A percentile compares a stretch with the other conserved stretches of the same genome.
These are phyloP conservation scores for Tolypocladium nubicola DNA, from an alignment of 2,329 filamentous ascomycete species.

Conservation along the genomic window DNA sequence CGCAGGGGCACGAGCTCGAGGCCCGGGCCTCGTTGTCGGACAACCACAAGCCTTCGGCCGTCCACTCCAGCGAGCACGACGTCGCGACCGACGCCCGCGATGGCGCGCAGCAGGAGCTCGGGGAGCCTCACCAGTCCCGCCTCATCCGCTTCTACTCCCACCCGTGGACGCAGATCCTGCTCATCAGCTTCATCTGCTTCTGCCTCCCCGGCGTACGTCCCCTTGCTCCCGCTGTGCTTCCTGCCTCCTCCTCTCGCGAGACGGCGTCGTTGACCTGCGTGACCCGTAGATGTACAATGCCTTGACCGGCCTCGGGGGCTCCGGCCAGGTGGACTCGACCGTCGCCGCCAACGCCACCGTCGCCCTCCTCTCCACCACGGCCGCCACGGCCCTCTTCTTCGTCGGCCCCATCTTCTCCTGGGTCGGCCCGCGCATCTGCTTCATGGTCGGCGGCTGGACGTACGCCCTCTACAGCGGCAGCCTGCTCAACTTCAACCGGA, in stretches of 20 bases:
- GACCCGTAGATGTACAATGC: slow-evolving; percentile 35
- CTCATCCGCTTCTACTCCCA: slow-evolving; percentile 24
- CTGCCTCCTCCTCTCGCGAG: neutral
- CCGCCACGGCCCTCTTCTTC: slow-evolving; percentile 30
- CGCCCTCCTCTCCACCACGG: slow-evolving; percentile 29
- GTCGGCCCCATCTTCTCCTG: slow-evolving; percentile 31
- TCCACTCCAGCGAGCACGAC: neutral
- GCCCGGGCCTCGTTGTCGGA: neutral
- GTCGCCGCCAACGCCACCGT: slow-evolving; percentile 35
- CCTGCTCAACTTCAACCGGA: slow-evolving; percentile 30
- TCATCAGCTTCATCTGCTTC: slow-evolving; percentile 39
- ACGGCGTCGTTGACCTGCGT: neutral
- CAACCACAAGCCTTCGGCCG: neutral
- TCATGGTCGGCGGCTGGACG: slow-evolving; percentile 33
- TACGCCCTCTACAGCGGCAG: slow-evolving; percentile 34
- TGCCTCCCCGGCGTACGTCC: slow-evolving; percentile 31
- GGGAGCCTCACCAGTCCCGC: slow-evolving; percentile 6
- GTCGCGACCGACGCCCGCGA: neutral
- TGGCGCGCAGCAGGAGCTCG: neutral
- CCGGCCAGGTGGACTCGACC: slow-evolving; percentile 31
- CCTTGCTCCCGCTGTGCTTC: too few species aligned
- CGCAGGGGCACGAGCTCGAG: neutral
- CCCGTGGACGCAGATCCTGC: slow-evolving; percentile 35
- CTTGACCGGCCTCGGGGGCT: slow-evolving; percentile 31
- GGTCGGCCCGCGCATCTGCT: slow-evolving; percentile 29